phyloP scores from a whole-genome alignment of 345 rosid species.

The Mercurialis annua region DNA sequence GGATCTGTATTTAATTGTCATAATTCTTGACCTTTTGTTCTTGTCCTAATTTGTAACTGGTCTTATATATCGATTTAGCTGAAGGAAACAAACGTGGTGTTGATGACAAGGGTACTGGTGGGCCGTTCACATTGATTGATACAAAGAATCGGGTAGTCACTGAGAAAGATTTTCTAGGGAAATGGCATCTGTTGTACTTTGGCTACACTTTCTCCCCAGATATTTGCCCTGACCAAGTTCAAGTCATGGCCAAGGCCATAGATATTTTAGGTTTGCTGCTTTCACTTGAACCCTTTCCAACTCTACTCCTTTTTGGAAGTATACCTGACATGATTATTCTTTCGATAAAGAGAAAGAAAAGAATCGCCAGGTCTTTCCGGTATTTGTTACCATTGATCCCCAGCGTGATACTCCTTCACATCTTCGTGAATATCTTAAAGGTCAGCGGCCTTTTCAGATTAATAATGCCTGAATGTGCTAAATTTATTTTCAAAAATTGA shows the following conservation, averaged over 20 bases:
- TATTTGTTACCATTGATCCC: slow-evolving; percentile 89
- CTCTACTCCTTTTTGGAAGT: neutral
- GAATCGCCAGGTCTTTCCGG: slow-evolving; percentile 57
- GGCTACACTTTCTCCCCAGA: slow-evolving; percentile 95
- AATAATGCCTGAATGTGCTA: neutral
- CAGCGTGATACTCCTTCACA: slow-evolving; percentile 76
- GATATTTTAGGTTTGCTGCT: slow-evolving; percentile 57
- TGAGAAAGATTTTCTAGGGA: slow-evolving; percentile 54
- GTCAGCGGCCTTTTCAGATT: slow-evolving; percentile 31
- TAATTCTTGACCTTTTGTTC: neutral
- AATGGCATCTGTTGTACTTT: slow-evolving; percentile 82
- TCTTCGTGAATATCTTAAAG: slow-evolving; percentile 72
- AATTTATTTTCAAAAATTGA: neutral
- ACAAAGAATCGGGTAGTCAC: slow-evolving; percentile 51
- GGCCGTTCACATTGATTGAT: slow-evolving; percentile 67
- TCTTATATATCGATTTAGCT: slow-evolving; percentile 33
- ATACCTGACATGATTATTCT: slow-evolving; percentile 30
- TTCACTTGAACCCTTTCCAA: slow-evolving; percentile 3
- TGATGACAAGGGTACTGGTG: slow-evolving; percentile 58
- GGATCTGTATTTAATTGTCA: neutral
- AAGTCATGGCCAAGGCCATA: slow-evolving; percentile 58
- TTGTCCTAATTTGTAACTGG: slow-evolving; percentile 1
- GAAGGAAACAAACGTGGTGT: slow-evolving; percentile 25
- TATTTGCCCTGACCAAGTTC: slow-evolving; percentile 78
- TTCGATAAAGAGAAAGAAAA: slow-evolving; percentile 49